These are phyloP conservation scores for Microbotryum violaceum DNA, from an alignment of 1,284 basidiomycete species.

Conservation along the genomic window DNA sequence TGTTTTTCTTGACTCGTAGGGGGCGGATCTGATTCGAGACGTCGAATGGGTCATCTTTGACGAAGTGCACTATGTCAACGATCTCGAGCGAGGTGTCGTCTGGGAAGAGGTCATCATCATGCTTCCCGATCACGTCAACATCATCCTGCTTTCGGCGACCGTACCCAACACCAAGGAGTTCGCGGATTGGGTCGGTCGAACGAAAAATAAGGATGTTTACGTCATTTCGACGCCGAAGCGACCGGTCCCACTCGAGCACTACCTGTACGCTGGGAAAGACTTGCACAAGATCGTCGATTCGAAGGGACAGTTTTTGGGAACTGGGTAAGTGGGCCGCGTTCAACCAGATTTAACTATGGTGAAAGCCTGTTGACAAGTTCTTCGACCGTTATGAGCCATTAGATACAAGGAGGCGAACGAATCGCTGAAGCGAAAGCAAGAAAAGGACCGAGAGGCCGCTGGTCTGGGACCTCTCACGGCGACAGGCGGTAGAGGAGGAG, in stretches of 20 bases:
- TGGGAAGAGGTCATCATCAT: conserved; percentile 99
- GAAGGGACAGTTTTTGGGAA: conserved; percentile 63
- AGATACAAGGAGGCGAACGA: conserved; percentile 87
- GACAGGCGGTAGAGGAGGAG: conserved; percentile 41
- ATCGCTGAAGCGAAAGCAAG: conserved; percentile 83
- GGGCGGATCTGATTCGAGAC: conserved; percentile 94
- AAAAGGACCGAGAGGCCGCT: conserved; percentile 92
- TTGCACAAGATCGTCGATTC: conserved; percentile 88
- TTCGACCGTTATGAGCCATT: background rate
- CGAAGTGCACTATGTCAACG: conserved; percentile 99
- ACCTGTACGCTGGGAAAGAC: conserved; percentile 85
- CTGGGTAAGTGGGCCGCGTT: conserved; percentile 52
- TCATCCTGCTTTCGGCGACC: conserved; percentile 93
- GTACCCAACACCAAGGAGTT: conserved; percentile 98
- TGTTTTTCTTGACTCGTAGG: conserved; percentile 38
- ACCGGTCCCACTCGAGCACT: conserved; percentile 95
- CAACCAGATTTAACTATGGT: background rate
- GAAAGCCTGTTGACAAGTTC: background rate
- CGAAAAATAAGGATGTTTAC: conserved; percentile 99
- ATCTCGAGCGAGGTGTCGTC: conserved; percentile 97
- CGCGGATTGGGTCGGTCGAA: conserved; percentile 98
- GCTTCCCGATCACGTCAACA: conserved; percentile 92
- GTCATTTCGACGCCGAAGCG: conserved; percentile 95
- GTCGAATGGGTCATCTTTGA: conserved; percentile 99
- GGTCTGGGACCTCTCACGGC: conserved; percentile 60